phyloP scores from a whole-genome alignment of 306 rosid genomes.

The Sindora glabra region DNA sequence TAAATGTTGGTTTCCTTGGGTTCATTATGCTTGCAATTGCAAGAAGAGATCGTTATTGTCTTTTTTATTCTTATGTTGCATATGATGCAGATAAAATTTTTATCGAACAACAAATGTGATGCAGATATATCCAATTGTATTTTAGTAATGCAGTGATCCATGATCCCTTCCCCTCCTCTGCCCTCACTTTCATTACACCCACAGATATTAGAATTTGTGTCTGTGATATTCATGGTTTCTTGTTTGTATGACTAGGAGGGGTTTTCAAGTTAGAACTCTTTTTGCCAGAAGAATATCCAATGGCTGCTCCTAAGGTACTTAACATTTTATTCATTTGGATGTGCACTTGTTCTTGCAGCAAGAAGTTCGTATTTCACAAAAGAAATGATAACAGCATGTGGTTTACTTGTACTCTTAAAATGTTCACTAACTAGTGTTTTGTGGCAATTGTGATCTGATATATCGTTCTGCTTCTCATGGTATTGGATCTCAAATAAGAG shows the following conservation, averaged over 20 bases:
- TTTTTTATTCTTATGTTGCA: not conserved
- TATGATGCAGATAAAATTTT: no score
- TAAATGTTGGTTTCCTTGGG: not conserved
- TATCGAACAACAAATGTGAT: no score
- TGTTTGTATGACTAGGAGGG: conserved; percentile 51
- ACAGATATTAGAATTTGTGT: not conserved
- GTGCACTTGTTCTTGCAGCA: not conserved
- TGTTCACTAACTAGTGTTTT: no score
- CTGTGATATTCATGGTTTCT: conserved; percentile 5
- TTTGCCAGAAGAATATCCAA: conserved; percentile 98
- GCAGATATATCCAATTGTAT: not conserved
- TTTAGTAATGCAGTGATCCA: no score
- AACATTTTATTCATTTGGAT: conserved; percentile 9
- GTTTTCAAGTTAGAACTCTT: conserved; percentile 95
- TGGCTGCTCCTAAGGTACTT: conserved; percentile 98
- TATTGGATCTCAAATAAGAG: not conserved
- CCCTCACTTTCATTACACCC: not conserved
- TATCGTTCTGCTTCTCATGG: not conserved
- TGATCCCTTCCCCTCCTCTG: no score
- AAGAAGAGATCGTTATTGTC: not conserved
- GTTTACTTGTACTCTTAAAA: not conserved
- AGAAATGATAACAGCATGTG: not conserved
- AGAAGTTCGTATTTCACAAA: not conserved
- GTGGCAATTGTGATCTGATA: not conserved
- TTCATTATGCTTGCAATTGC: not conserved